phyloP scores from a whole-genome alignment of 805 yeast species.

The Candida tibetensis region DNA sequence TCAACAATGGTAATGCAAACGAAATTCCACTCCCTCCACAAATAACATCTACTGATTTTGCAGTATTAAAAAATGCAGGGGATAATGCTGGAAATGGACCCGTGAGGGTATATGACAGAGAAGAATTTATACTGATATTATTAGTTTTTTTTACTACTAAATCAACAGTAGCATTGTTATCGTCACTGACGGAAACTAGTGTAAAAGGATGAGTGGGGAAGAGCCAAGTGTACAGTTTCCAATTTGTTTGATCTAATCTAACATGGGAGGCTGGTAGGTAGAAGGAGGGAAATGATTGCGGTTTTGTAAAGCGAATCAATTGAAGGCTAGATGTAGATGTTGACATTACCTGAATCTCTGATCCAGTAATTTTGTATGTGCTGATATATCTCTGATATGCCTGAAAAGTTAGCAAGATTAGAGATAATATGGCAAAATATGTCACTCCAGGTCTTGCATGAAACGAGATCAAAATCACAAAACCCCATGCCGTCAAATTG shows the following conservation, averaged over 20 bases:
- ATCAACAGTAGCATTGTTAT: conserved; percentile 29
- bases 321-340: conserved; percentile 16
- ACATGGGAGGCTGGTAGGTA: conserved; percentile 58
- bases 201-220: conserved; percentile 70
- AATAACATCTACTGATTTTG: conserved; percentile 49
- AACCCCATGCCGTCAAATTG: conserved; percentile 45
- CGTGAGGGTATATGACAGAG: conserved; percentile 28
- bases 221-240: conserved; percentile 28
- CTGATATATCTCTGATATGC: conserved; percentile 28
- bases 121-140: conserved; percentile 6
- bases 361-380: conserved; percentile 9
- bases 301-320: conserved; percentile 20
- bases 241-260: conserved; percentile 25
- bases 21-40: conserved; percentile 79
- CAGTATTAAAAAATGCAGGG: conserved; percentile 44
- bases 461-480: conserved; percentile 44
- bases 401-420: conserved; percentile 33
- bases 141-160: conserved; percentile 46
- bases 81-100: conserved; percentile 46
- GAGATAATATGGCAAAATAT: conserved; percentile 23
- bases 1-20: conserved; percentile 53
- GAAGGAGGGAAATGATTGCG: conserved; percentile 15
- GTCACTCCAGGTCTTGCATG: conserved; percentile 75
- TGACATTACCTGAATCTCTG: conserved; percentile 16
- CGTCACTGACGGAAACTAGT: conserved; percentile 45